Evolutionary conservation across 768 basidiomycete species (phyloP), one percentile per base, ranked within the genome.

Genomic region (Suillus alpinus): DNA sequence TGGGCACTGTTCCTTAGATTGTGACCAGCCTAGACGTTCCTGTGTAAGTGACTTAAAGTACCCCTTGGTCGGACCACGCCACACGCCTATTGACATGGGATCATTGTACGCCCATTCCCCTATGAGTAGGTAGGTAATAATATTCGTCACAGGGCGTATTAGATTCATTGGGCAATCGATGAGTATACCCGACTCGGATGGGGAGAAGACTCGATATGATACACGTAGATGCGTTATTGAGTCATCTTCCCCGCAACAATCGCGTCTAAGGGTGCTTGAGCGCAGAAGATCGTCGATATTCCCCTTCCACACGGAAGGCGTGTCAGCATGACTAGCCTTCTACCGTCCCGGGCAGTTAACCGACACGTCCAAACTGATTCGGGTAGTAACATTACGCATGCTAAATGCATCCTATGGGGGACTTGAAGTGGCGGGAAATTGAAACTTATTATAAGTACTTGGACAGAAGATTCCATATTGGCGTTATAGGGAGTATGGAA

Each of bases 391-490:
- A 47, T 47, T 26, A 29, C 46, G 46, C 18, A 51, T 2, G 16
- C 44, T 46, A 46, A 46, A 46, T 26, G 4, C n/a, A 44, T 43
- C 18, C 18, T 43, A 18, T 23, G 43, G 4, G 9, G 44, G 5
- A 47, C 14, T 36, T 36, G 46, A 29, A 32, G 50, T 51, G 51
- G 36, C 53, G 53, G 53, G 36, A 55, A 55, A 10, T 36, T 39
- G 16, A 1, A 8, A 39, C 16, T 55, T 55, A 55, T 55, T 55
- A 55, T 55, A 26, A 12, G 36, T 29, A 55, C 53, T 55, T 55
- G 37, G 9, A 55, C 9, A 55, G 53, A 55, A 55, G 36, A 55
- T 36, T 55, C 53, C 36, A 53, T 37, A 53, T 53, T 26, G 3
- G 52, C 52, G n/a, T 37, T 16, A 37, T 53, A 23, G 23, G 44